phyloP scores from a whole-genome alignment of 176 grass and related monocot species.

The Triticum turgidum region DNA sequence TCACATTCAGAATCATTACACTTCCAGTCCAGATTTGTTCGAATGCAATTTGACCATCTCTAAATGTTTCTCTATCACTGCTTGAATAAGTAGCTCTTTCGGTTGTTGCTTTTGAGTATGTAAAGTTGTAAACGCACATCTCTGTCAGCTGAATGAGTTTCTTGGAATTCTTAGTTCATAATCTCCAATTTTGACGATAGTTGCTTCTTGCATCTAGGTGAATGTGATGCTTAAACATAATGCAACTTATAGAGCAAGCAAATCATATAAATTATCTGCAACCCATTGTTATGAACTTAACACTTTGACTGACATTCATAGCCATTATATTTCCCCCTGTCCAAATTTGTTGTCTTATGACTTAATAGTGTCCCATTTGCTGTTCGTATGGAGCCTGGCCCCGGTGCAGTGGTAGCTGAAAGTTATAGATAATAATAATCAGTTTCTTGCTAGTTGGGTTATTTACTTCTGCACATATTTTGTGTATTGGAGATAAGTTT shows the following conservation, averaged over 20 bases:
- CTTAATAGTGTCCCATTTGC: no score
- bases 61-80: neutral
- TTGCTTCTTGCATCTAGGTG: neutral
- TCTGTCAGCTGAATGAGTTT: neutral
- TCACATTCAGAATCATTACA: neutral
- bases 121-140: neutral
- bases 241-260: neutral
- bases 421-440: no score
- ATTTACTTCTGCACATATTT: neutral
- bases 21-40: no score
- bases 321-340: neutral
- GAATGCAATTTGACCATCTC: neutral
- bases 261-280: neutral
- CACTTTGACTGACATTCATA: neutral
- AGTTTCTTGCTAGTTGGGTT: neutral
- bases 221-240: no score
- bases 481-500: no score
- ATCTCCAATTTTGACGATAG: no score
- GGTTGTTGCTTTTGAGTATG: neutral
- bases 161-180: neutral
- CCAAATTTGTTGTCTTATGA: neutral
- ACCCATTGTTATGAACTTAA: neutral
- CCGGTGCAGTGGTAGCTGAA: no score
- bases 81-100: neutral
- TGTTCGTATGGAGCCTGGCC: no score